A percentile compares a stretch with the other conserved stretches of the same genome.
phyloP scores from a whole-genome alignment of 2,329 filamentous ascomycete genomes.

The Verticillium zaregamsianum region DNA sequence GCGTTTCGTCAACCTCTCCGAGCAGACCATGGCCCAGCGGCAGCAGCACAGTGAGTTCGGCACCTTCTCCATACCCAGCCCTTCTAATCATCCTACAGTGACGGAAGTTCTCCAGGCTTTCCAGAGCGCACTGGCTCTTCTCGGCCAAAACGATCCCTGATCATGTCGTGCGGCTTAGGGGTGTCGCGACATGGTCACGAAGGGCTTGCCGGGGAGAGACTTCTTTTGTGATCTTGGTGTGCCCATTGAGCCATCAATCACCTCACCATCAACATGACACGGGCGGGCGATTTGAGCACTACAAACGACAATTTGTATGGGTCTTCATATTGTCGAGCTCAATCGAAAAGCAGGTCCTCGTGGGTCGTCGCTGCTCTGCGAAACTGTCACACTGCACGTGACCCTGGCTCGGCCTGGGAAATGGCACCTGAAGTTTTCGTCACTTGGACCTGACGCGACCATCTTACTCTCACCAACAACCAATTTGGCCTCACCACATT shows the following conservation, averaged over 20 bases:
- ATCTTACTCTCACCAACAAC: neutral
- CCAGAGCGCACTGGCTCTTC: constrained; percentile 55
- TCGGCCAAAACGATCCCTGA: constrained; percentile 25
- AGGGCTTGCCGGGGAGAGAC: neutral
- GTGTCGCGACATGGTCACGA: neutral
- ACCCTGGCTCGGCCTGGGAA: neutral
- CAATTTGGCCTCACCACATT: neutral
- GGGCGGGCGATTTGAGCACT: neutral
- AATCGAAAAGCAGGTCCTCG: neutral
- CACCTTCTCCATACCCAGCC: constrained; percentile 1
- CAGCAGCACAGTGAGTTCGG: constrained; percentile 70
- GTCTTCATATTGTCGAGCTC: neutral
- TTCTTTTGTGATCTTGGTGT: neutral
- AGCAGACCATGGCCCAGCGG: constrained; percentile 67
- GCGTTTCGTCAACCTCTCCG: constrained; percentile 69
- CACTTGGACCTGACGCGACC: neutral
- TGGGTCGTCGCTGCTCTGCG: neutral
- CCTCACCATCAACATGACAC: neutral
- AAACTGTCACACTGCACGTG: neutral
- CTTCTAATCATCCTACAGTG: constrained; percentile 28
- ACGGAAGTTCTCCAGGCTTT: constrained; percentile 58
- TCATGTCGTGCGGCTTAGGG: neutral
- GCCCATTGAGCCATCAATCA: neutral
- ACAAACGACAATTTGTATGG: neutral
- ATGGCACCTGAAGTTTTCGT: neutral